Conservation (phyloP, 805 yeast genomes). For the Ogataea neopini region DNA sequence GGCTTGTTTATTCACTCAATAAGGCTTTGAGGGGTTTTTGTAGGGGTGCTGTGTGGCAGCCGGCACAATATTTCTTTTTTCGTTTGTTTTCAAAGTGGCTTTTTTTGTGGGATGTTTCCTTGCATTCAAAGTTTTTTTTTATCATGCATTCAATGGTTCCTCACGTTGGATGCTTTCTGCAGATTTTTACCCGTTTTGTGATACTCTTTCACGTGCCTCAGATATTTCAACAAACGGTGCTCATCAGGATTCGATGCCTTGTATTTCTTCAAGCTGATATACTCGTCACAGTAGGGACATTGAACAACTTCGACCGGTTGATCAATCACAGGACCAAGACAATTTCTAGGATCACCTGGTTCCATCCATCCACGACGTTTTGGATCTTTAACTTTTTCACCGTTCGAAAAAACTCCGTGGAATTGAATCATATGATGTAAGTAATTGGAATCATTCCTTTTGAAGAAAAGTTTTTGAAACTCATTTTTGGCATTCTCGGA, state of each 20-base stretch:
- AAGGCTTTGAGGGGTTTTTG: slow-evolving; percentile 1
- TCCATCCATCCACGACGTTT: slow-evolving; percentile 25
- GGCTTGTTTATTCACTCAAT: no score
- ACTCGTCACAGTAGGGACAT: slow-evolving; percentile 30
- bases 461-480: slow-evolving; percentile 25
- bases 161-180: slow-evolving; percentile 12
- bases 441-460: slow-evolving; percentile 33
- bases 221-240: slow-evolving; percentile 30
- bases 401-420: slow-evolving; percentile 36
- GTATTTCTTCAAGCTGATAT: slow-evolving; percentile 24
- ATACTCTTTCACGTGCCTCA: slow-evolving; percentile 32
- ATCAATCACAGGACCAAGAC: not conserved
- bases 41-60: no score
- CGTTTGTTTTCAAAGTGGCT: not conserved
- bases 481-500: slow-evolving; percentile 19
- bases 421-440: slow-evolving; percentile 35
- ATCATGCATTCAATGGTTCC: slow-evolving; percentile 1
- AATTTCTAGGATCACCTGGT: slow-evolving; percentile 7
- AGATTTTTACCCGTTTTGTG: slow-evolving; percentile 32
- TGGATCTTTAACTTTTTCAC: slow-evolving; percentile 30
- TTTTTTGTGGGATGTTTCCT: not conserved
- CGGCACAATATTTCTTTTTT: not conserved
- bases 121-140: slow-evolving; percentile 7
- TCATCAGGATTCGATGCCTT: slow-evolving; percentile 19
- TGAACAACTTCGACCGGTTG: slow-evolving; percentile 28